Base-by-base conservation (phyloP, 1,139 yeast genomes). In the Candida sanyaensis region DNA sequence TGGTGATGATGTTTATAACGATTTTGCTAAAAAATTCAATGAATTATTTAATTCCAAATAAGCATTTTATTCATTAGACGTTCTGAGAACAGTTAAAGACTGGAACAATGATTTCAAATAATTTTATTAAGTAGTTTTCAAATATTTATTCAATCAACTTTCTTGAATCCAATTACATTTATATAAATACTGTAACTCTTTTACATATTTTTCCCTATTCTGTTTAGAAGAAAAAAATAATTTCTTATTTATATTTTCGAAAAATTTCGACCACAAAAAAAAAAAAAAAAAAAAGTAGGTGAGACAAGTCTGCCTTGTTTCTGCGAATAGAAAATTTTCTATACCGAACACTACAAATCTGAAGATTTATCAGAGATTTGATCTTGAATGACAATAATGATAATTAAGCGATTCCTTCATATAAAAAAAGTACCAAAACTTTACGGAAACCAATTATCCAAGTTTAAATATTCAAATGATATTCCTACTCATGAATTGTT, bases 401-500 rank as follows among this genome's bases (percentile, higher is more conserved):
- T 50, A n/a, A 37, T 39, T 27, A 48, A 43, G 36, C 48, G 57
- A 45, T 45, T 46, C 13, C 24, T 51, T 8, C 46, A 45, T 28
- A 50, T 56, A 8, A 59, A 56, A 44, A 58, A 57, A 2, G 65
- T 69, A 0, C 76, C 75, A 2, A 61, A 58, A 46, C 60, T 66
- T 12, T 69, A 69, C 50, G 60, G 69, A n/a, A 57, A 49, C 41
- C 54, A 46, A 41, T 29, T 49, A 3, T 27, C 39, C 21, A 50
- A 50, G 33, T 48, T 52, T 48, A 55, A 57, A 46, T 48, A 52
- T 45, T 44, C 58, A 11, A 34, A 44, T 8, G 45, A 54, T 6
- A 51, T 66, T 4, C 73, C 79, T 1, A 75, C 80, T 1, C 69
- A 73, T 47, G 89, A 84, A 37, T 64, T 86, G 3, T 68, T 87